A percentile compares a stretch with the other conserved stretches of the same genome.
Evolutionary conservation across 352 stramenopile genomes (phyloP).

Genomic region (Aphanomyces cochlioides): DNA sequence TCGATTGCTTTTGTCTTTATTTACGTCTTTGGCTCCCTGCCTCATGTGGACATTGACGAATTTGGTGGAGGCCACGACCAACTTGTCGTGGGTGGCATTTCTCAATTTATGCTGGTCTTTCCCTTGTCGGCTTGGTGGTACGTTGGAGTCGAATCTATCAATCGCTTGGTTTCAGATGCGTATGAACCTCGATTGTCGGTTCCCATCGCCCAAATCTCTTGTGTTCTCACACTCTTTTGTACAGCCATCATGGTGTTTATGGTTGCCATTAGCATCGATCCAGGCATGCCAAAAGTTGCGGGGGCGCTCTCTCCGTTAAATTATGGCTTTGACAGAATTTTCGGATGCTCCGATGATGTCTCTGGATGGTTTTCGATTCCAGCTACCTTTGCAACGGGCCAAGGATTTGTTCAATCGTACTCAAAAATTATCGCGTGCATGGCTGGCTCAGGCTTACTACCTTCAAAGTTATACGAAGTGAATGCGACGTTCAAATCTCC

Average conservation of each 20-base stretch:
- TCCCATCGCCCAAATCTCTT: constrained; percentile 34
- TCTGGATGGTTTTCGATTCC: constrained; percentile 36
- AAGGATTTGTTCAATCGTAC: constrained; percentile 37
- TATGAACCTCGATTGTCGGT: constrained; percentile 29
- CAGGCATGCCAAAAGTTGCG: neutral
- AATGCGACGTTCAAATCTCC: neutral
- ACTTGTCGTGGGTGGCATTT: neutral
- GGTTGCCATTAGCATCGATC: constrained; percentile 34
- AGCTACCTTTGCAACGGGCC: constrained; percentile 37
- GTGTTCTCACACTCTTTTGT: constrained; percentile 34
- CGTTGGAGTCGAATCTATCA: constrained; percentile 28
- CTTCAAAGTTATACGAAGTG: constrained; percentile 28
- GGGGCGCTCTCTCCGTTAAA: constrained; percentile 4
- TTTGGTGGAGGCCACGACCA: constrained; percentile 23
- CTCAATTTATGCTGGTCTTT: neutral
- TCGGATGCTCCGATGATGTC: constrained; percentile 26
- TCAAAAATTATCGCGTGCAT: constrained; percentile 40
- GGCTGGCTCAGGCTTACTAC: constrained; percentile 39
- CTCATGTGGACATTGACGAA: constrained; percentile 31
- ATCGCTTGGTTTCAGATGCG: constrained; percentile 10
- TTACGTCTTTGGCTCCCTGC: constrained; percentile 33
- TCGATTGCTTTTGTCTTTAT: constrained; percentile 31
- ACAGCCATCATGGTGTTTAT: constrained; percentile 33
- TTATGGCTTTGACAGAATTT: constrained; percentile 35
- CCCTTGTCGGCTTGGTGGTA: constrained; percentile 11